Conservation (phyloP, 495 filamentous ascomycete species). For the Neurospora terricola region DNA sequence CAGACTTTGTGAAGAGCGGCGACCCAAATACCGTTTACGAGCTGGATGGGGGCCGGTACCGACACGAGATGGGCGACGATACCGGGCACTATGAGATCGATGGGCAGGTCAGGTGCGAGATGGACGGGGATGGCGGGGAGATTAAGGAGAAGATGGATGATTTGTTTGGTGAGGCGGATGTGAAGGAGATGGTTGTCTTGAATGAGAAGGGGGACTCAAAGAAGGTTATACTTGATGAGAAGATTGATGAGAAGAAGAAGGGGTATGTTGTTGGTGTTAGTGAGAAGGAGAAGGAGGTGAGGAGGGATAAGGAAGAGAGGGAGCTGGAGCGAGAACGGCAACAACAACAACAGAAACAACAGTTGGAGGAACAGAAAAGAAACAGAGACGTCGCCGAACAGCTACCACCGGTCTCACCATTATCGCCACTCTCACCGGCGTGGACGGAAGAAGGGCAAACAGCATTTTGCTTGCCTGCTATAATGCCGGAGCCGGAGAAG, state of each 20-base stretch:
- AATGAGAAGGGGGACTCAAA: neutral
- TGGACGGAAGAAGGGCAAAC: neutral
- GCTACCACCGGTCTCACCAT: neutral
- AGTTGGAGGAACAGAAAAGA: neutral
- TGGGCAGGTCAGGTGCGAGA: constrained; percentile 7
- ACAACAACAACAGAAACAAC: neutral
- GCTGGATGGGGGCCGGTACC: constrained; percentile 14
- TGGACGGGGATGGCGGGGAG: neutral
- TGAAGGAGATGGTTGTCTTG: neutral
- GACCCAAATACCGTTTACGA: constrained; percentile 7
- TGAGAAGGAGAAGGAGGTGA: neutral
- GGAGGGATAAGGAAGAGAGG: neutral
- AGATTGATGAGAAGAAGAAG: neutral
- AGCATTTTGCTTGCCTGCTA: neutral
- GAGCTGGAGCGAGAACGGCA: neutral
- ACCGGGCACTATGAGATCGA: constrained; percentile 16
- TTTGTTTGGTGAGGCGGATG: neutral
- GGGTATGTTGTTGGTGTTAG: neutral
- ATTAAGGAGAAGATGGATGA: neutral
- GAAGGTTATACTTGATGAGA: neutral
- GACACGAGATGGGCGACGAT: constrained; percentile 15
- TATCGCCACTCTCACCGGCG: neutral
- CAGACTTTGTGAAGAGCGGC: neutral
- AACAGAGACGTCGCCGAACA: neutral
- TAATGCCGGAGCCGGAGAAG: neutral